phyloP scores from a whole-genome alignment of 306 rosid species.

The Bauhinia variegata region DNA sequence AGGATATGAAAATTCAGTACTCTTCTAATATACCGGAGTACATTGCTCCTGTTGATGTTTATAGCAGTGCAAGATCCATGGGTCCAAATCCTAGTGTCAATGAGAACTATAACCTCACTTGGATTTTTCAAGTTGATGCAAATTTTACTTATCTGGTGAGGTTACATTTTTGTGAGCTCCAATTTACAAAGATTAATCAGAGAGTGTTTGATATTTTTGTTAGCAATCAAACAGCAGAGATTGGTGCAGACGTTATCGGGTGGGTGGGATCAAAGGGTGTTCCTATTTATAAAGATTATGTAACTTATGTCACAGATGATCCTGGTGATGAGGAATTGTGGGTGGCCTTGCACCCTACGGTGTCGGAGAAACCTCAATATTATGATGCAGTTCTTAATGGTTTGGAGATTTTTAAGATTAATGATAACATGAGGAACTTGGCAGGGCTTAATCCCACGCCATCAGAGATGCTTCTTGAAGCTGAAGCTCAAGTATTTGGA shows the following conservation, averaged over 20 bases:
- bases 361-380: constrained; percentile 40
- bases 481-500: constrained; percentile 21
- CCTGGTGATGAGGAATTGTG: constrained; percentile 40
- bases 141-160: constrained; percentile 55
- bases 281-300: constrained; percentile 51
- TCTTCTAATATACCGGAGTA: constrained; percentile 27
- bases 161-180: constrained; percentile 59
- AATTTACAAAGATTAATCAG: constrained; percentile 36
- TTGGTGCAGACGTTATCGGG: constrained; percentile 42
- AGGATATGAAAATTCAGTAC: constrained; percentile 39
- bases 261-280: constrained; percentile 44
- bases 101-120: constrained; percentile 48
- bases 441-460: constrained; percentile 52
- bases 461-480: constrained; percentile 41
- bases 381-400: constrained; percentile 55
- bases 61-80: constrained; percentile 50
- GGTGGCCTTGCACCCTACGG: constrained; percentile 54
- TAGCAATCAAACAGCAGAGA: constrained; percentile 50
- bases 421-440: constrained; percentile 38
- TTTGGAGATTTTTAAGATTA: constrained; percentile 54
- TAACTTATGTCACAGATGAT: constrained; percentile 25
- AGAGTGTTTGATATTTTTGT: constrained; percentile 53
- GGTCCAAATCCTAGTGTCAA: constrained; percentile 36
- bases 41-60: constrained; percentile 49
- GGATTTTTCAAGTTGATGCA: constrained; percentile 50